Base-by-base conservation (phyloP, 768 basidiomycete genomes). In the Tylopilus subfusipes region DNA sequence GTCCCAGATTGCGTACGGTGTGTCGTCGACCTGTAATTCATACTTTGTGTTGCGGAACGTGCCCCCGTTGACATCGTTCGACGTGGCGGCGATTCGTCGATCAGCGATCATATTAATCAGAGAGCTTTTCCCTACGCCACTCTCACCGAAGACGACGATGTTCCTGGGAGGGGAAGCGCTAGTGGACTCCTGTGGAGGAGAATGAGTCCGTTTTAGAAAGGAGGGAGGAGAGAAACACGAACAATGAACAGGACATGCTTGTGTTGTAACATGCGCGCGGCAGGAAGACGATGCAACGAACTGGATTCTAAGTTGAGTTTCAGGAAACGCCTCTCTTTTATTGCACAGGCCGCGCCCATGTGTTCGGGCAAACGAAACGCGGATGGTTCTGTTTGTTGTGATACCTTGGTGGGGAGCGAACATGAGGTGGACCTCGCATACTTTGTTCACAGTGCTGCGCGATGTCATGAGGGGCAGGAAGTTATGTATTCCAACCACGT, bases 61-160 rank as follows among this genome's bases (percentile, higher is more conserved):
- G 56, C 68, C 73, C 4, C 73, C 72, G 21, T 58, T 61, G 10
- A 65, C 71, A 44, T 59, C 60, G 47, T 65, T 70, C 4, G 73
- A 75, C 19, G 68, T 65, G 0, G 48, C 47, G 27, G 75, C 75
- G 29, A 63, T 74, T 74, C 60, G 76, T 64, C 52, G 76, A 62
- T 63, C 65, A 50, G 63, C 63, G 43, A 79, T 59, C 69, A 77
- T 67, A 61, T 77, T 75, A 50, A 78, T 61, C 51, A 76, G 60
- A 19, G 72, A 75, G 60, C 76, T 74, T 55, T 78, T 77, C 30
- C 70, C 66, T 43, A 75, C 61, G 3, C 67, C 68, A 42, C 61
- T 60, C 54, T 66, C 68, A 31, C 59, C 64, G n/a, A 68, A 68
- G 55, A 68, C 57, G 48, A 63, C 60, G 21, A 69, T 42, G 56